Evolutionary conservation across 768 basidiomycete genomes (phyloP), one percentile per base, ranked within the genome.

Genomic region (button mushroom (Agaricus bisporus)): DNA sequence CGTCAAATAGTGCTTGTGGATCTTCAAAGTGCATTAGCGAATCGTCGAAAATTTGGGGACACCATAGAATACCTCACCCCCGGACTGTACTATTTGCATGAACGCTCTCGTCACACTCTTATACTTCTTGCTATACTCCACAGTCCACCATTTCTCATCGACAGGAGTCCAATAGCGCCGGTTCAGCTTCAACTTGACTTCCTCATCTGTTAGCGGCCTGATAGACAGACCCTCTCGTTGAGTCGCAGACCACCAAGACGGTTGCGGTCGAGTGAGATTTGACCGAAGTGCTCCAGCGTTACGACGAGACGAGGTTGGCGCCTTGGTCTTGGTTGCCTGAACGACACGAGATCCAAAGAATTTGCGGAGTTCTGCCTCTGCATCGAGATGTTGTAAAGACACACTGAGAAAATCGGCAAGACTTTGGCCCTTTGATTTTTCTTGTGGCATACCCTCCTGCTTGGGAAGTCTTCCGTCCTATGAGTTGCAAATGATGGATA

Each of bases 331-430:
- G 26, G 75, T 77, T 2, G 86, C 81, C n/a, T 76, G 73, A 8
- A 98, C 80, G 54, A 97, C 94, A 62, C 86, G 89, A 17, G 90
- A 80, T 1, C 95, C 95, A 64, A 99, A 99, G 76, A 98, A 95
- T 58, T 84, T 86, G 51, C 88, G 84, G 70, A 98, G 80, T 64
- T 99, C 97, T 0, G 87, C 86, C 55, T 95, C 93, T 10, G 85
- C 76, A 58, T 98, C 93, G 14, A 99, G 81, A 60, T 91, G 78
- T 38, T 85, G 73, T 1, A 86, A 73, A 0, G 90, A 91, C n/a
- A 95, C 85, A 0, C 88, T 73, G 17, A 95, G 75, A 1, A 97
- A 79, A 44, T 78, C 66, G 10, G 78, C 66, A 49, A 82, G 63
- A 18, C 71, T 66, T 35, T 68, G 66, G 38, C 66, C 63, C 57